Evolutionary conservation across 129 eudicot genomes (phyloP).

Genomic region (Oenanthe sinensis): DNA sequence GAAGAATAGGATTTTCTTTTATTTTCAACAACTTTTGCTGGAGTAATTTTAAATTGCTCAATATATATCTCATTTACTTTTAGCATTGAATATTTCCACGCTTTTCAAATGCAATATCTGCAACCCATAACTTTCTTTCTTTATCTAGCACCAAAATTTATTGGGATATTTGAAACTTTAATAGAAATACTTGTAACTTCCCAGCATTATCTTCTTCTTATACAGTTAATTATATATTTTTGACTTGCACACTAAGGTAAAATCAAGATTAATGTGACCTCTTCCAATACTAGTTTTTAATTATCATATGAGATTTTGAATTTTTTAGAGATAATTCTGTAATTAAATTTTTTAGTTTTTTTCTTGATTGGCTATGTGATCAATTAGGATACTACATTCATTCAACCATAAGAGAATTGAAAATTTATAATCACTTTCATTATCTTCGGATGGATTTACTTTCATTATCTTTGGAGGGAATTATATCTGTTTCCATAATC

Average conservation of each 20-base stretch:
- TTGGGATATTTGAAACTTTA: neutral
- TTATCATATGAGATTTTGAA: neutral
- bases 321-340: neutral
- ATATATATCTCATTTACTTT: conserved; percentile 19
- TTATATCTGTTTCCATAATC: neutral
- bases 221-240: neutral
- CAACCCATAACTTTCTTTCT: neutral
- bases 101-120: conserved; percentile 3
- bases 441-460: neutral
- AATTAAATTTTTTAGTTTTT: neutral
- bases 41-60: conserved; percentile 10
- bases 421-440: neutral
- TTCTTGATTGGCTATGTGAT: neutral
- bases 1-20: conserved; percentile 27
- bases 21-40: neutral
- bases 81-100: conserved; percentile 2
- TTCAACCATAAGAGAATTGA: neutral
- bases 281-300: neutral
- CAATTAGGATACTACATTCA: neutral
- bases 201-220: neutral
- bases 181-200: neutral
- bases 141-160: neutral
- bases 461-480: too few relatives aligned
- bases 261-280: neutral
- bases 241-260: neutral